Percentiles rank a stretch among this genome's conserved stretches.
phyloP scores from a whole-genome alignment of 1,139 yeast species.

The Lizanozyma gosingica region DNA sequence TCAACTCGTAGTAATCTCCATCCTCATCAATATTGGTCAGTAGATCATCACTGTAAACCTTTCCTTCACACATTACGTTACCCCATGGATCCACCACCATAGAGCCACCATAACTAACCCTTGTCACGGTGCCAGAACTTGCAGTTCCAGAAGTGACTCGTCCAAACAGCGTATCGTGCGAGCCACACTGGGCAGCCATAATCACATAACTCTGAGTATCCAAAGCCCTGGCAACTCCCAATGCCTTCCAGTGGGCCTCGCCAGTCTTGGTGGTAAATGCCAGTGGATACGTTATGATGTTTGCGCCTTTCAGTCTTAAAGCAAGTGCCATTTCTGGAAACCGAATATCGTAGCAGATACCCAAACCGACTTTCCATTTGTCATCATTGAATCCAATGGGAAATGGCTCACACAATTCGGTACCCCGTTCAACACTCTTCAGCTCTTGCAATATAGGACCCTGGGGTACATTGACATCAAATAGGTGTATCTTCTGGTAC shows the following conservation, averaged over 20 bases:
- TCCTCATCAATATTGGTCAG: slow-evolving; percentile 30
- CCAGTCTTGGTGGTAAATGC: slow-evolving; percentile 93
- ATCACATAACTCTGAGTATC: slow-evolving; percentile 83
- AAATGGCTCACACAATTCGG: slow-evolving; percentile 45
- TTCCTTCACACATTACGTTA: slow-evolving; percentile 52
- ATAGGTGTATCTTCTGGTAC: slow-evolving; percentile 81
- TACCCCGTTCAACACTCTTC: slow-evolving; percentile 76
- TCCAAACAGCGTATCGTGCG: slow-evolving; percentile 43
- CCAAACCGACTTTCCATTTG: slow-evolving; percentile 59
- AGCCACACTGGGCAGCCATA: slow-evolving; percentile 88
- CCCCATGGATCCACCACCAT: slow-evolving; percentile 93
- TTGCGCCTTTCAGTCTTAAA: slow-evolving; percentile 65
- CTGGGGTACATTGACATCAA: slow-evolving; percentile 75
- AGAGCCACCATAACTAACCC: slow-evolving; percentile 77
- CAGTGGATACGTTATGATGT: slow-evolving; percentile 73
- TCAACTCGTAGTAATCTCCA: slow-evolving; percentile 46
- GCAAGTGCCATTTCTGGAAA: slow-evolving; percentile 75
- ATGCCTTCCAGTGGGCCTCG: slow-evolving; percentile 76
- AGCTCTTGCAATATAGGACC: slow-evolving; percentile 74
- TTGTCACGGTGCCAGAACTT: slow-evolving; percentile 18
- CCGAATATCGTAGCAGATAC: slow-evolving; percentile 80
- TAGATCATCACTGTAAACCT: slow-evolving; percentile 19
- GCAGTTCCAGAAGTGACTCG: slow-evolving; percentile 17
- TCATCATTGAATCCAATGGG: slow-evolving; percentile 16
- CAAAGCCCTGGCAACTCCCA: slow-evolving; percentile 78